Evolutionary conservation across 2,329 filamentous ascomycete species (phyloP).

Genomic region (Xylaria sp.): DNA sequence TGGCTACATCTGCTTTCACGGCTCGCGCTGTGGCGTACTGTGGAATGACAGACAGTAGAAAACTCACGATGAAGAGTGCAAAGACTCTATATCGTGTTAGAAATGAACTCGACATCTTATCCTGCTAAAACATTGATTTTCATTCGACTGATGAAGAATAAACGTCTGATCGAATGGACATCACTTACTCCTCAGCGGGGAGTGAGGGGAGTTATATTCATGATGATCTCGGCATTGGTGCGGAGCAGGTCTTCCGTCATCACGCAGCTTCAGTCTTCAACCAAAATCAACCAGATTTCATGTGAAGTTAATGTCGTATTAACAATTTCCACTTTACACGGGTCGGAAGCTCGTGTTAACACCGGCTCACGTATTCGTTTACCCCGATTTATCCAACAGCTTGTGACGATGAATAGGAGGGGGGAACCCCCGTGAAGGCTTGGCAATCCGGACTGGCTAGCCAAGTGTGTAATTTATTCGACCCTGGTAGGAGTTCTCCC

Average conservation of each 20-base stretch:
- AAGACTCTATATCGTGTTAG: constrained; percentile 17
- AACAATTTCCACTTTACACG: neutral
- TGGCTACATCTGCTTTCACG: neutral
- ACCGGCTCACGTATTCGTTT: constrained; percentile 18
- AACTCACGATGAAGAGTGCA: constrained; percentile 23
- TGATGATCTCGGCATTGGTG: neutral
- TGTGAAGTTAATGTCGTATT: neutral
- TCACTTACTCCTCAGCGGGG: constrained; percentile 16
- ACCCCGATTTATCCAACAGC: constrained; percentile 35
- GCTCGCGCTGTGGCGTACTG: constrained; percentile 28
- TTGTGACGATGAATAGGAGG: constrained; percentile 13
- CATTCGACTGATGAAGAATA: neutral
- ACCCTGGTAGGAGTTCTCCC: neutral
- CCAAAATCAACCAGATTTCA: neutral
- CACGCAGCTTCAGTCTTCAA: neutral
- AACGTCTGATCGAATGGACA: neutral
- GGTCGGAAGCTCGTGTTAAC: constrained; percentile 16
- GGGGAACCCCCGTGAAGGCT: constrained; percentile 25
- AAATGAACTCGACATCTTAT: constrained; percentile 30
- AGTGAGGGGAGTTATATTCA: constrained; percentile 23
- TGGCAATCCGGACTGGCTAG: constrained; percentile 10
- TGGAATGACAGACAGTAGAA: constrained; percentile 25
- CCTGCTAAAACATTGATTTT: neutral
- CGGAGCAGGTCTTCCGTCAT: constrained; percentile 8
- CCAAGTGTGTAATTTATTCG: constrained; percentile 4